Percentiles rank a stretch among this genome's conserved stretches.
Evolutionary conservation across 768 basidiomycete genomes (phyloP).

Genomic region (Mycena haematopus): DNA sequence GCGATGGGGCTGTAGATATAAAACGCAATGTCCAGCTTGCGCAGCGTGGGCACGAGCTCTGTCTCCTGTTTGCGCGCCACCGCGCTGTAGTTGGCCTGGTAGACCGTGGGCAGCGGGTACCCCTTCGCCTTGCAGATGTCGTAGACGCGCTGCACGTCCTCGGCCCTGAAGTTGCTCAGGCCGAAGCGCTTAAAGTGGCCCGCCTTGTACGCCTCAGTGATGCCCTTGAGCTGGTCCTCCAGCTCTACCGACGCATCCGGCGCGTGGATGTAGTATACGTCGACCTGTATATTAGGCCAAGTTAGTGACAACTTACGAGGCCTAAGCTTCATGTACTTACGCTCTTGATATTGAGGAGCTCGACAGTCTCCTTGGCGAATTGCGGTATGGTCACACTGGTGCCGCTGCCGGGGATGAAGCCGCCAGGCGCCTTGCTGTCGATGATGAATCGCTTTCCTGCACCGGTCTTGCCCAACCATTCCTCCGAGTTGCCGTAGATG

Average conservation of each 20-base stretch:
- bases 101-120: slow-evolving; percentile 3
- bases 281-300: neutral
- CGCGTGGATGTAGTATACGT: too few species aligned
- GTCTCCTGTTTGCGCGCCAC: slow-evolving; percentile 4
- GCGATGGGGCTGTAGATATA: slow-evolving; percentile 7
- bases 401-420: neutral
- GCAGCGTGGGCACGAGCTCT: neutral
- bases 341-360: neutral
- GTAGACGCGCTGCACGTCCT: neutral
- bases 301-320: neutral
- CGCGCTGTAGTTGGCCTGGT: slow-evolving; percentile 6
- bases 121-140: slow-evolving; percentile 10
- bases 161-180: slow-evolving; percentile 2
- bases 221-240: slow-evolving; percentile 6
- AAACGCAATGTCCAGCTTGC: slow-evolving; percentile 2
- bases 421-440: slow-evolving; percentile 4
- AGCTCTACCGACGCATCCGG: neutral
- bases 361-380: neutral
- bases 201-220: neutral
- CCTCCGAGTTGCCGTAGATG: too few species aligned
- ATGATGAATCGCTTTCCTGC: neutral
- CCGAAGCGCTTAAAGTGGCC: slow-evolving; percentile 8
- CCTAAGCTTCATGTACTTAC: neutral
- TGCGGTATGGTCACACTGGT: neutral
- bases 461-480: slow-evolving; percentile 1